Conservation (phyloP, 2,329 filamentous ascomycete genomes). For the Botrytis byssoidea region DNA sequence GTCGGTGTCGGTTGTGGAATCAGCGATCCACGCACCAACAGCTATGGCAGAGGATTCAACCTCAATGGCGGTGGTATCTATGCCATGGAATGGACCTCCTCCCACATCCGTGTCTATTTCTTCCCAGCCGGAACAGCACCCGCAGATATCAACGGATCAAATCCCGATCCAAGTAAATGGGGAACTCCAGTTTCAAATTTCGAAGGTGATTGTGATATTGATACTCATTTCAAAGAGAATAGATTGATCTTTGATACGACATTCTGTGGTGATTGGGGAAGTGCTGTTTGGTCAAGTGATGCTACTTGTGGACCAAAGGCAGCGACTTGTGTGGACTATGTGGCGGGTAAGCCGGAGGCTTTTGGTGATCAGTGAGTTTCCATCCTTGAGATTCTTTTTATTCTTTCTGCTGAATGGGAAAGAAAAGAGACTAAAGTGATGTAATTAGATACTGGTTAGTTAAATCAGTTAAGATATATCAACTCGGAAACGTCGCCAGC, state of each 20-base stretch:
- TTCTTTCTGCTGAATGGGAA: neutral
- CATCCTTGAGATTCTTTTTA: accelerated
- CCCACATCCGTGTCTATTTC: constrained; percentile 65
- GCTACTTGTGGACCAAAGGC: constrained; percentile 49
- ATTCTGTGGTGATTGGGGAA: constrained; percentile 87
- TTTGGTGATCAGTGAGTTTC: constrained; percentile 64
- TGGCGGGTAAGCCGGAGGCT: constrained; percentile 64
- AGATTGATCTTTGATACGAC: constrained; percentile 78
- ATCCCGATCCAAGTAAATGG: constrained; percentile 65
- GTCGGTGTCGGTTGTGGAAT: constrained; percentile 24
- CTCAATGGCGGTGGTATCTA: constrained; percentile 62
- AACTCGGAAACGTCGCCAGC: neutral
- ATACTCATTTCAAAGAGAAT: constrained; percentile 66
- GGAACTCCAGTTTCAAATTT: constrained; percentile 59
- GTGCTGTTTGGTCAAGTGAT: constrained; percentile 48
- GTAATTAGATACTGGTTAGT: constrained; percentile 2
- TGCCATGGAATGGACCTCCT: constrained; percentile 65
- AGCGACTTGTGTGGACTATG: constrained; percentile 69
- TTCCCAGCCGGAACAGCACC: constrained; percentile 65
- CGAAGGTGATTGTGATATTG: constrained; percentile 68
- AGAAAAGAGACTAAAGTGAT: neutral
- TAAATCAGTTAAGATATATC: neutral
- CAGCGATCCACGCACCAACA: constrained; percentile 27
- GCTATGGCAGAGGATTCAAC: constrained; percentile 65
- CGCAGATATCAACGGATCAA: constrained; percentile 58